phyloP scores from a whole-genome alignment of 1,284 basidiomycete species.

The Cutaneotrichosporon dermatis region DNA sequence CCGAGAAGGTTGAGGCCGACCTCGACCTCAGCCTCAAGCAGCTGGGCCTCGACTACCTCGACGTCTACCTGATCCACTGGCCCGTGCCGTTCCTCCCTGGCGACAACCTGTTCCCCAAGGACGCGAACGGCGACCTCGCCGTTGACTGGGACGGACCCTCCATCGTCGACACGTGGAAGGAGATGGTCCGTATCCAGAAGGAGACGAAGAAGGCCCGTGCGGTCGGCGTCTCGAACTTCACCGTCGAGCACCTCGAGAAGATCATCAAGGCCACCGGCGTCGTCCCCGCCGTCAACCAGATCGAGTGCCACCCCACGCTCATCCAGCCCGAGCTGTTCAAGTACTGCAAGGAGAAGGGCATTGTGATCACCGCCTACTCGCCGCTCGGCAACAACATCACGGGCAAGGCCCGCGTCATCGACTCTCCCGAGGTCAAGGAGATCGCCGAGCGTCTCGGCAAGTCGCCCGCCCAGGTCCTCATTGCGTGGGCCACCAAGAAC shows the following conservation, averaged over 20 bases:
- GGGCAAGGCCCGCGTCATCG: slow-evolving; percentile 34
- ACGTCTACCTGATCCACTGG: slow-evolving; percentile 84
- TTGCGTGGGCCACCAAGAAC: slow-evolving; percentile 61
- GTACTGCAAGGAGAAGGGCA: slow-evolving; percentile 60
- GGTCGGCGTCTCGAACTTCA: slow-evolving; percentile 72
- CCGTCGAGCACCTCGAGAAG: slow-evolving; percentile 60
- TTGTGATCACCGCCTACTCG: slow-evolving; percentile 59
- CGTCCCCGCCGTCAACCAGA: slow-evolving; percentile 73
- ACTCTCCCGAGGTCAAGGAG: slow-evolving; percentile 55
- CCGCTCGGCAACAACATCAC: slow-evolving; percentile 54
- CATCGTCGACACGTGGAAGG: slow-evolving; percentile 42
- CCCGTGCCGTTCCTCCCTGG: slow-evolving; percentile 69
- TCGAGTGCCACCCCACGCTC: slow-evolving; percentile 70
- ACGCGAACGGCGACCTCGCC: slow-evolving; percentile 14
- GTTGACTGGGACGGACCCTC: slow-evolving; percentile 32
- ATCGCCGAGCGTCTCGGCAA: slow-evolving; percentile 59
- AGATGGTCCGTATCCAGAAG: slow-evolving; percentile 41
- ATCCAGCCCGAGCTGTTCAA: slow-evolving; percentile 42
- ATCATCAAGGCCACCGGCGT: slow-evolving; percentile 71
- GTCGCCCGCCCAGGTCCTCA: slow-evolving; percentile 63
- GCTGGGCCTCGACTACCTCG: slow-evolving; percentile 69
- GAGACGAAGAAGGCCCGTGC: slow-evolving; percentile 41
- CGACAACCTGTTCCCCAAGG: slow-evolving; percentile 56
- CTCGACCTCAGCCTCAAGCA: slow-evolving; percentile 69
- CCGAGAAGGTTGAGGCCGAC: slow-evolving; percentile 61